Percentiles rank a stretch among this genome's conserved stretches.
Conservation (phyloP, 768 basidiomycete genomes). For the Hygrophorus pudorinus region DNA sequence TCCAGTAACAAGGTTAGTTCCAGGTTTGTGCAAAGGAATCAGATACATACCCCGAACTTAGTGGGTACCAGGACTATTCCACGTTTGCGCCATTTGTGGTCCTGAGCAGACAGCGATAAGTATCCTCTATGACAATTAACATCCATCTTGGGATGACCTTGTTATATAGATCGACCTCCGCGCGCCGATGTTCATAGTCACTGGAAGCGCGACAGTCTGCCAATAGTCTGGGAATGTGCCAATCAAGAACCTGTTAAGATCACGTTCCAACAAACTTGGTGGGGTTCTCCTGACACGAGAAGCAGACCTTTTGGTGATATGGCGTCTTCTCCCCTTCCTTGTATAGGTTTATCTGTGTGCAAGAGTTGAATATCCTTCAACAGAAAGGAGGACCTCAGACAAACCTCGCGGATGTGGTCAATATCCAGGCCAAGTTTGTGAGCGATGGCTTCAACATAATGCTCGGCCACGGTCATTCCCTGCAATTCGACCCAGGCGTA, state of each 20-base stretch:
- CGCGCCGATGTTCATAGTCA: conserved; percentile 10
- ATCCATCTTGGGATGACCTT: neutral
- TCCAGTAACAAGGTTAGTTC: neutral
- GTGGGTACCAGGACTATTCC: conserved; percentile 12
- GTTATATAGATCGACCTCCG: conserved; percentile 11
- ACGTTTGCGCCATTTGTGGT: conserved; percentile 14
- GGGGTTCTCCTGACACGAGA: neutral
- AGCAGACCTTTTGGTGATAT: conserved; percentile 12
- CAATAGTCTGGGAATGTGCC: conserved; percentile 12
- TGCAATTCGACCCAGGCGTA: neutral
- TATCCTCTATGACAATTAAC: neutral
- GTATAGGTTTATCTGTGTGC: conserved; percentile 11
- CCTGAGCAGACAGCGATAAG: neutral
- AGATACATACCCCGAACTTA: conserved; percentile 9
- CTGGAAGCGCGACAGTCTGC: conserved; percentile 12
- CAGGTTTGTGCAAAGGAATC: neutral
- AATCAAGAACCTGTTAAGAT: conserved; percentile 7
- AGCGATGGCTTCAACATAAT: conserved; percentile 12
- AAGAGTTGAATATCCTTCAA: neutral
- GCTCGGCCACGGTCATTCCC: conserved; percentile 13
- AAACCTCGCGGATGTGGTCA: conserved; percentile 13
- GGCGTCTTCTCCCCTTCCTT: conserved; percentile 13
- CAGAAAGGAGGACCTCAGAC: neutral
- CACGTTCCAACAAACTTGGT: neutral
- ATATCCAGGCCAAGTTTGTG: conserved; percentile 11